Conservation (phyloP, 129 eudicot genomes). For the Deinandra increscens region DNA sequence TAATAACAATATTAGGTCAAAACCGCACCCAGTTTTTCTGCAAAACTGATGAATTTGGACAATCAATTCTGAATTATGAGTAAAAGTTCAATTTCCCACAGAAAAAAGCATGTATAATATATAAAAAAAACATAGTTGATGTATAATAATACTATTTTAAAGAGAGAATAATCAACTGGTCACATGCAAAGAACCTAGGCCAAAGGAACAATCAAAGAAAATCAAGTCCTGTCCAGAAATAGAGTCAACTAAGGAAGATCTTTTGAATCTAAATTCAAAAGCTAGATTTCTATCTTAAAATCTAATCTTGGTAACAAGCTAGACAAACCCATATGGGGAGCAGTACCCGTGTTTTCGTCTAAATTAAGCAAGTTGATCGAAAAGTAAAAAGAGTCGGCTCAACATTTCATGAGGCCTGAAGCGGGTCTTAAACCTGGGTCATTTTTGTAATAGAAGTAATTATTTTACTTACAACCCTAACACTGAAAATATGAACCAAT, state of each 20-base stretch:
- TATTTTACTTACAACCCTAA: too few relatives aligned
- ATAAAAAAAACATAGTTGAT: constrained; percentile 29
- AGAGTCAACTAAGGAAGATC: constrained; percentile 22
- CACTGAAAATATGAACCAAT: too few relatives aligned
- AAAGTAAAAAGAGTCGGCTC: too few relatives aligned
- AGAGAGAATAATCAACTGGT: constrained; percentile 9
- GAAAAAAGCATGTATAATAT: constrained; percentile 15
- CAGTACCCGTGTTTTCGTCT: too few relatives aligned
- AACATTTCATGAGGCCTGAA: too few relatives aligned
- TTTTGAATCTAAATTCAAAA: constrained; percentile 14
- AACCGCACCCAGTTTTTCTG: constrained; percentile 43
- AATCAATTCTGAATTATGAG: constrained; percentile 27
- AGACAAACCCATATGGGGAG: too few relatives aligned
- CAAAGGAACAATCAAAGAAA: constrained; percentile 28
- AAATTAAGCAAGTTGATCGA: too few relatives aligned
- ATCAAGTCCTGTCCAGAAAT: constrained; percentile 20
- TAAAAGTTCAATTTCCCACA: constrained; percentile 34
- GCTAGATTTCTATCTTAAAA: constrained; percentile 20
- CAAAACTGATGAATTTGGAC: constrained; percentile 23
- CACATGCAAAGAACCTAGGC: constrained; percentile 31
- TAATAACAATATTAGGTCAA: constrained; percentile 6
- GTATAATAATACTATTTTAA: constrained; percentile 12
- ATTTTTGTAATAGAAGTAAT: too few relatives aligned
- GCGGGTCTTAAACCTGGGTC: too few relatives aligned
- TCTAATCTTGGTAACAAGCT: constrained; percentile 8